phyloP scores from a whole-genome alignment of 805 yeast species.

The Kodamaea restingae region DNA sequence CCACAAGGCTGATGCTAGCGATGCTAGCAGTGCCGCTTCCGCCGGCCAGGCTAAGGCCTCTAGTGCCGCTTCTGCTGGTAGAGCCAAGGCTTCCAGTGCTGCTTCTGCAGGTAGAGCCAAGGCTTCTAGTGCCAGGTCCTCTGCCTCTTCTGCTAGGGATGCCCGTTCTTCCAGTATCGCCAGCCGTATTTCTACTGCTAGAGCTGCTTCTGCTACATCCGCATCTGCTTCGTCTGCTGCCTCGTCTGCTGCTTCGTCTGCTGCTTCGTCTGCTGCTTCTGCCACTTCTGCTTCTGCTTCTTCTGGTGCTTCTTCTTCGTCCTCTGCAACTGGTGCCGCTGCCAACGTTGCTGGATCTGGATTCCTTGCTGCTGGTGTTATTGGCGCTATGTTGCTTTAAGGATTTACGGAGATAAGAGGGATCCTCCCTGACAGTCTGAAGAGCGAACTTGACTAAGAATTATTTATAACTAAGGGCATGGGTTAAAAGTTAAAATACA shows the following conservation, averaged over 20 bases:
- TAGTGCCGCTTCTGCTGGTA: too few species aligned
- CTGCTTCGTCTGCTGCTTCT: too few species aligned
- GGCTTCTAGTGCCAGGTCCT: conserved; percentile 19
- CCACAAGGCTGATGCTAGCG: background rate
- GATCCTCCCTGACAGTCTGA: too few species aligned
- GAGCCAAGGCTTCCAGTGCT: conserved; percentile 2
- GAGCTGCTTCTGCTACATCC: conserved; percentile 12
- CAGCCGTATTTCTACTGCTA: too few species aligned
- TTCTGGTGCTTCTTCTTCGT: too few species aligned
- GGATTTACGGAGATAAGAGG: too few species aligned
- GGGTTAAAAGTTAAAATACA: too few species aligned
- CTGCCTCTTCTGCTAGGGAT: conserved; percentile 16
- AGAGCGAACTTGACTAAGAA: too few species aligned
- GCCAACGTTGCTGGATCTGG: conserved; percentile 11
- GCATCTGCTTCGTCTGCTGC: conserved; percentile 1
- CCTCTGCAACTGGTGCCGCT: too few species aligned
- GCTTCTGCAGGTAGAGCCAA: conserved; percentile 18
- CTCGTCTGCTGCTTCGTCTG: conserved; percentile 4
- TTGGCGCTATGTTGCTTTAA: conserved; percentile 20
- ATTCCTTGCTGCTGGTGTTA: conserved; percentile 14
- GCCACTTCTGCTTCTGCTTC: conserved; percentile 9
- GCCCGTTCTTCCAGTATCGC: too few species aligned
- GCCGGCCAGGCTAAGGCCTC: too few species aligned
- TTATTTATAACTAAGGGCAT: too few species aligned
- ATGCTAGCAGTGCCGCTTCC: conserved; percentile 5